Conservation (phyloP, 208 protist species). For the Sergeia podlipaevii region DNA sequence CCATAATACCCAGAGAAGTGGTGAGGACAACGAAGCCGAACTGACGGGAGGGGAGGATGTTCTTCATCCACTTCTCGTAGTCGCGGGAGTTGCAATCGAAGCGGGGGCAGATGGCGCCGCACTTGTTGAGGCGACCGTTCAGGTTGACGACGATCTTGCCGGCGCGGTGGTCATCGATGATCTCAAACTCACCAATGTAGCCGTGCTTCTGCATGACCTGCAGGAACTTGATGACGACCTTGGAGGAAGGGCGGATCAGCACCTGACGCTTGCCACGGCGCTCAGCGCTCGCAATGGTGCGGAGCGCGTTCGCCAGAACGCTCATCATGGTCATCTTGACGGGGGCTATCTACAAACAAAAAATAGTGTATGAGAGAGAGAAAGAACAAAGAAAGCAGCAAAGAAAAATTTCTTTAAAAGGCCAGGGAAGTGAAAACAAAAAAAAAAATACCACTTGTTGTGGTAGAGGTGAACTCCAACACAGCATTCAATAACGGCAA, state of each 20-base stretch:
- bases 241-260: conserved; percentile 98
- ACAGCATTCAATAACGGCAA: too few relatives aligned
- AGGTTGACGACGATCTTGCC: conserved; percentile 99
- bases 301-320: conserved; percentile 98
- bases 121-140: conserved; percentile 99
- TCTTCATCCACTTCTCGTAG: conserved; percentile 99
- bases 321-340: conserved; percentile 99
- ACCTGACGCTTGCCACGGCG: conserved; percentile 99
- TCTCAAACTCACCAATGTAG: conserved; percentile 99
- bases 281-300: conserved; percentile 99
- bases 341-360: conserved; percentile 4
- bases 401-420: not conserved
- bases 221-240: conserved; percentile 99
- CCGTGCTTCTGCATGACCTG: conserved; percentile 99
- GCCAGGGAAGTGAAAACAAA: not conserved
- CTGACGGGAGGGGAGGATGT: conserved; percentile 99
- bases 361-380: not conserved
- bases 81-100: conserved; percentile 96
- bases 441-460: not conserved
- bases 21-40: conserved; percentile 99
- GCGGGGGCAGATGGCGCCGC: conserved; percentile 99
- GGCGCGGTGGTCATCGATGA: conserved; percentile 99
- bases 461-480: too few relatives aligned
- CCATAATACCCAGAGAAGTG: conserved; percentile 99
- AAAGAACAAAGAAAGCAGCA: conserved; percentile 11